Conservation (phyloP, 371 early-diverging fungal species). For the Mortierella sp. region DNA sequence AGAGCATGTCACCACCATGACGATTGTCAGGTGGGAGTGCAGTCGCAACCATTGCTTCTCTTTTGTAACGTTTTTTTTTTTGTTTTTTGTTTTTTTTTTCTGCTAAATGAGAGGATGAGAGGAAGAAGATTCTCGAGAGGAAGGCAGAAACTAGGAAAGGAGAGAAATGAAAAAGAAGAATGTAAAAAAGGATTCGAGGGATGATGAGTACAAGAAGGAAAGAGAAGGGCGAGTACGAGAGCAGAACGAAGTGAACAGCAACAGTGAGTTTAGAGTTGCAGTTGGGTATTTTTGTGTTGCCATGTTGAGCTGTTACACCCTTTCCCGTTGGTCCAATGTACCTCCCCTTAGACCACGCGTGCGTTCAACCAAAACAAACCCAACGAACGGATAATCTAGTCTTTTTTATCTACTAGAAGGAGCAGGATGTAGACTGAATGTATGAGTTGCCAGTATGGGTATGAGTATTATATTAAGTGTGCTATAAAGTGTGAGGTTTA, state of each 20-base stretch:
- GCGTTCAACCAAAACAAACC: background rate
- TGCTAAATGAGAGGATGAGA: background rate
- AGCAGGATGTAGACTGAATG: background rate
- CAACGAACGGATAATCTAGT: background rate
- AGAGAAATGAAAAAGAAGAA: conserved; percentile 1
- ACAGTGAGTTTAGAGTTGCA: background rate
- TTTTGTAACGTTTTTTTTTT: background rate
- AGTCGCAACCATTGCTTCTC: conserved; percentile 17
- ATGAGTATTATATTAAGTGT: no score
- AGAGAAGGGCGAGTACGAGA: no score
- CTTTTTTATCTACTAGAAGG: background rate
- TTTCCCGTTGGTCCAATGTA: background rate
- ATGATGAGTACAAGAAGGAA: background rate
- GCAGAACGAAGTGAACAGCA: background rate
- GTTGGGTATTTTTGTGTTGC: background rate
- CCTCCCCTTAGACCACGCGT: background rate
- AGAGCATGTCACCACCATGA: conserved; percentile 2
- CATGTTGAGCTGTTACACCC: background rate
- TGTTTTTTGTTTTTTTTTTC: conserved; percentile 5
- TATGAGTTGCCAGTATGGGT: background rate
- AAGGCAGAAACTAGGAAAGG: background rate
- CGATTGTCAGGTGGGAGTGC: conserved; percentile 5
- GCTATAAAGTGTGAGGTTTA: no score
- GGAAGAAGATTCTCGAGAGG: no score
- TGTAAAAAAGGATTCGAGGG: no score